Percentiles rank a stretch among this genome's conserved stretches.
phyloP scores from a whole-genome alignment of 1,139 yeast genomes.

The Entelexis sorbosivorans region DNA sequence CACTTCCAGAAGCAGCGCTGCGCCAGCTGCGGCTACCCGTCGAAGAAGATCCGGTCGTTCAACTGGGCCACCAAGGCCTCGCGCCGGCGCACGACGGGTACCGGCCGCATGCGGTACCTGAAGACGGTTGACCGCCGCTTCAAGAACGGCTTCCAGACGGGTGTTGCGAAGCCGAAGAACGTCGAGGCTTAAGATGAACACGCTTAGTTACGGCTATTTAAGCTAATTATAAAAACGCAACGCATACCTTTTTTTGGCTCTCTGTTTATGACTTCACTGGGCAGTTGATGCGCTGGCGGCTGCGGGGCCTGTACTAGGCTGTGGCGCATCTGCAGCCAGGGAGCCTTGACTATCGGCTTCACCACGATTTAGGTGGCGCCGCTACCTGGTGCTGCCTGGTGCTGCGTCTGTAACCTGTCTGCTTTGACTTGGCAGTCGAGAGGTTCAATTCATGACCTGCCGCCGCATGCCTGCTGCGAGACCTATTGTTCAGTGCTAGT shows the following conservation, averaged over 20 bases:
- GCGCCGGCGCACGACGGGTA: conserved; percentile 99
- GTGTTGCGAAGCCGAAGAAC: conserved; percentile 47
- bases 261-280: not conserved
- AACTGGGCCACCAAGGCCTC: conserved; percentile 99
- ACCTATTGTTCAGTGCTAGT: too few species aligned
- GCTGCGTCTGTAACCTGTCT: too few species aligned
- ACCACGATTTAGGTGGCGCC: too few species aligned
- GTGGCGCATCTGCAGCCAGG: too few species aligned
- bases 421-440: too few species aligned
- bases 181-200: conserved; percentile 17
- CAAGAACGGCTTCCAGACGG: conserved; percentile 97
- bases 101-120: conserved; percentile 99
- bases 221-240: conserved; percentile 3
- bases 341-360: too few species aligned
- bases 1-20: conserved; percentile 99
- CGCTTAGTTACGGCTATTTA: conserved; percentile 5
- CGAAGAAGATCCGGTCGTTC: conserved; percentile 90
- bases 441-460: too few species aligned
- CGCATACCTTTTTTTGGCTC: not conserved
- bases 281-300: not conserved
- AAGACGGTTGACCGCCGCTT: conserved; percentile 95
- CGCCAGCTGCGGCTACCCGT: conserved; percentile 99
- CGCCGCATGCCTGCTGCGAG: too few species aligned
- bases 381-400: too few species aligned
- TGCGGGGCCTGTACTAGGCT: too few species aligned